Base-by-base conservation (phyloP, 2,329 filamentous ascomycete genomes). In the Septoria linicola region DNA sequence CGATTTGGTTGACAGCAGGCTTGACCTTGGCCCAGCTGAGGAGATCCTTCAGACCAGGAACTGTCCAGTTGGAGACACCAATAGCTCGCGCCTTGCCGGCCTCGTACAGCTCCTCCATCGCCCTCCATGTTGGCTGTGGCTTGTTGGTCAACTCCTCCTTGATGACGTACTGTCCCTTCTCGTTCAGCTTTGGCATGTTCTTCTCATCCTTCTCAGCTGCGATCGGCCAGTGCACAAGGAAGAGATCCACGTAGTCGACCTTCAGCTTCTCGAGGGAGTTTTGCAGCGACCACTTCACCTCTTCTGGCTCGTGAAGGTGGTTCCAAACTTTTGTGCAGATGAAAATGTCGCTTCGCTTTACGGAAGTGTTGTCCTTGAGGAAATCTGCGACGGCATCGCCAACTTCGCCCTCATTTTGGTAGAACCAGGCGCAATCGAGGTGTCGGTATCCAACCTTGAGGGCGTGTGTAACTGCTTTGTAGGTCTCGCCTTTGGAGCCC, bases 121-220 rank as follows among this genome's bases (percentile, higher is more conserved):
- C 79, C 34, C 74, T 71, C 80, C 80, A 82, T 40, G 82, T 85
- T 21, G 80, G 79, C 69, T 80, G 76, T 1, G 79, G 83, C 74
- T 87, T 84, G 64, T 83, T 77, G 17, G 84, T 88, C 53, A 85
- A 72, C 27, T 76, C 76, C 67, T 84, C 76, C 66, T 83, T 81
- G 73, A 83, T 82, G 45, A 83, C 69, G 66, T 83, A 83, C 73
- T 79, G 79, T 49, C 76, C 76, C 68, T 80, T 74, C 39, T 73
- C 62, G 40, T 75, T 76, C 53, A 79, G 66, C 67, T 75, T 75
- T 47, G 75, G 75, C 63, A 65, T 71, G 66, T 67, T 54, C 59
- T 70, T 72, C 59, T 68, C 67, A 61, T 80, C 71, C 66, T 73
- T 76, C 72, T 80, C 77, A 10, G 76, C 69, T 21, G 74, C 74